phyloP scores from a whole-genome alignment of 805 yeast genomes.

The Pichia nanzhaoensis region DNA sequence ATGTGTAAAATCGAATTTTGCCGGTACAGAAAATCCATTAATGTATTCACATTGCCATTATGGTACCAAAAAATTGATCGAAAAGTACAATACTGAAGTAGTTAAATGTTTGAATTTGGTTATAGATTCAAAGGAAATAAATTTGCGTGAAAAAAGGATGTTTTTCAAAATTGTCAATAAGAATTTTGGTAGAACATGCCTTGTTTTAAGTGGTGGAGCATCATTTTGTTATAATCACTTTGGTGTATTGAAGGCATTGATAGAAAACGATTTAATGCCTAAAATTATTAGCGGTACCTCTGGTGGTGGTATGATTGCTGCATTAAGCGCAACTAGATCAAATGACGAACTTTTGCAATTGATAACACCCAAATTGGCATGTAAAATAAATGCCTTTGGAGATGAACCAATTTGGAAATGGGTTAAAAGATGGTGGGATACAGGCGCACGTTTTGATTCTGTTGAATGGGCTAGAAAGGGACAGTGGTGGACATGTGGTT shows the following conservation, averaged over 20 bases:
- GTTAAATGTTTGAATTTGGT: slow-evolving; percentile 40
- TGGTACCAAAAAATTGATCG: slow-evolving; percentile 62
- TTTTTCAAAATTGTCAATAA: slow-evolving; percentile 53
- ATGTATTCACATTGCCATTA: slow-evolving; percentile 68
- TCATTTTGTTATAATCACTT: slow-evolving; percentile 72
- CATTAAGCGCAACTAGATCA: slow-evolving; percentile 62
- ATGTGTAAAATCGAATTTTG: slow-evolving; percentile 66
- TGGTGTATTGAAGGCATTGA: slow-evolving; percentile 65
- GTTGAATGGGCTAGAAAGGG: slow-evolving; percentile 66
- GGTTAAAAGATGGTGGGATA: slow-evolving; percentile 58
- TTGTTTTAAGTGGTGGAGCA: slow-evolving; percentile 75
- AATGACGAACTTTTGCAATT: slow-evolving; percentile 54
- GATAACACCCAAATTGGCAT: slow-evolving; percentile 54
- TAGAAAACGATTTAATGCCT: slow-evolving; percentile 63
- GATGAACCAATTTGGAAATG: slow-evolving; percentile 51
- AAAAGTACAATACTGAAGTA: slow-evolving; percentile 48
- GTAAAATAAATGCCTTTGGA: slow-evolving; percentile 62
- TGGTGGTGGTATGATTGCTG: slow-evolving; percentile 77
- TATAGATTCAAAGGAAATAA: slow-evolving; percentile 32
- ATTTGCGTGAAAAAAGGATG: slow-evolving; percentile 36
- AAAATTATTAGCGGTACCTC: slow-evolving; percentile 69
- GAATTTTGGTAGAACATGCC: slow-evolving; percentile 66
- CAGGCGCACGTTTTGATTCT: slow-evolving; percentile 76
- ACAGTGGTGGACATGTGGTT: slow-evolving; percentile 66
- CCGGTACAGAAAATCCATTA: slow-evolving; percentile 68